These are phyloP conservation scores for Hermanozyma aechmeae DNA, from an alignment of 805 yeast species.

Conservation along the genomic window DNA sequence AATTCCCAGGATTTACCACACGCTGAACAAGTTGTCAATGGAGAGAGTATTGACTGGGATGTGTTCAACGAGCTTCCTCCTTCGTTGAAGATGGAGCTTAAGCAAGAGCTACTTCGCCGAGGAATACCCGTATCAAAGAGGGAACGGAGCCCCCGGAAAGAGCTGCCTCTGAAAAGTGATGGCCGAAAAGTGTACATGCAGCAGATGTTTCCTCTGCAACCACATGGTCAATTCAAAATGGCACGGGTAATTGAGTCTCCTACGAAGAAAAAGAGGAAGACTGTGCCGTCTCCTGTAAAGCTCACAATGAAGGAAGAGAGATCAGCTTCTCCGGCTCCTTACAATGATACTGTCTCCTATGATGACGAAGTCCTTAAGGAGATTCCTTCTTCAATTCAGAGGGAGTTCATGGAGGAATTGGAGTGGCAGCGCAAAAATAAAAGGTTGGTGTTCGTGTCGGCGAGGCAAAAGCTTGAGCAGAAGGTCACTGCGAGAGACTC, in stretches of 20 bases:
- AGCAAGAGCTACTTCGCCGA: conserved; percentile 40
- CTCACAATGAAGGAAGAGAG: conserved; percentile 8
- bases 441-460: conserved; percentile 14
- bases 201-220: conserved; percentile 27
- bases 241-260: conserved; percentile 25
- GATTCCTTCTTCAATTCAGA: conserved; percentile 27
- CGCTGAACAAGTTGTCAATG: conserved; percentile 7
- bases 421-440: conserved; percentile 20
- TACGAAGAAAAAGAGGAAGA: conserved; percentile 6
- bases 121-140: conserved; percentile 15
- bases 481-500: too few species aligned
- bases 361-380: conserved; percentile 28
- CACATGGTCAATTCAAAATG: conserved; percentile 19
- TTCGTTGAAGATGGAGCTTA: conserved; percentile 56
- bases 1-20: conserved; percentile 6
- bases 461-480: conserved; percentile 17
- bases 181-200: conserved; percentile 20
- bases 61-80: conserved; percentile 59
- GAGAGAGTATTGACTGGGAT: conserved; percentile 49
- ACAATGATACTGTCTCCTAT: conserved; percentile 19
- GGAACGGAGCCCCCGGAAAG: conserved; percentile 3
- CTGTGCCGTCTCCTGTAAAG: conserved; percentile 12
- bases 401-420: conserved; percentile 27
- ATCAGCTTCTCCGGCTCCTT: conserved; percentile 6
- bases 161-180: too few species aligned